These are phyloP conservation scores for Penicillium angulare DNA, from an alignment of 495 filamentous ascomycete genomes.

Conservation along the genomic window DNA sequence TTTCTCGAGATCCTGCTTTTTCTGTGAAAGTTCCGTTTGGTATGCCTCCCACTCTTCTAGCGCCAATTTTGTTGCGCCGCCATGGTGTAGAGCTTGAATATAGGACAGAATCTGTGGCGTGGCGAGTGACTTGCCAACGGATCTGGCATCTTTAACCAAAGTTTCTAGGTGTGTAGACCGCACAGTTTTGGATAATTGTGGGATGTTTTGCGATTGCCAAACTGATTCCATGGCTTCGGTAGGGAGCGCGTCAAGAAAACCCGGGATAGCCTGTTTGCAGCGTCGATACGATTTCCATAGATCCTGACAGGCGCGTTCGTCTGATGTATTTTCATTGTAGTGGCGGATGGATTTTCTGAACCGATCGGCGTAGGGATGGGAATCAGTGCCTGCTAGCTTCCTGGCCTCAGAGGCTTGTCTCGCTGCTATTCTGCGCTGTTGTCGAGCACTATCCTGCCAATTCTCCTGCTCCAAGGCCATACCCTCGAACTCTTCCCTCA, in stretches of 20 bases:
- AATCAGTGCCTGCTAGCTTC: constrained; percentile 17
- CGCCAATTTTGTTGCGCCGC: constrained; percentile 57
- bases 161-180: constrained; percentile 59
- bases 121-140: constrained; percentile 50
- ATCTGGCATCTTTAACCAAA: constrained; percentile 60
- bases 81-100: constrained; percentile 62
- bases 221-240: constrained; percentile 38
- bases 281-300: constrained; percentile 48
- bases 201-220: constrained; percentile 46
- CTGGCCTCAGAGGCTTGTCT: constrained; percentile 22
- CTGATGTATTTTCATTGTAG: constrained; percentile 21
- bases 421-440: constrained; percentile 17
- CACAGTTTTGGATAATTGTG: constrained; percentile 34
- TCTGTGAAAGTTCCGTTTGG: constrained; percentile 49
- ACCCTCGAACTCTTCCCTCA: constrained; percentile 42
- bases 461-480: constrained; percentile 39
- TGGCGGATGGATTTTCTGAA: constrained; percentile 32
- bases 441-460: constrained; percentile 26
- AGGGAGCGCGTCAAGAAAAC: constrained; percentile 35
- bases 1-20: constrained; percentile 47
- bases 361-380: constrained; percentile 32
- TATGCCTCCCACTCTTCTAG: constrained; percentile 64
- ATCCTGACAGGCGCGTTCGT: constrained; percentile 30
- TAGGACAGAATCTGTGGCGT: constrained; percentile 60
- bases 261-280: constrained; percentile 40